Evolutionary conservation across 495 filamentous ascomycete species (phyloP), one percentile per base, ranked within the genome.

Genomic region (Aspergillus biplanus): DNA sequence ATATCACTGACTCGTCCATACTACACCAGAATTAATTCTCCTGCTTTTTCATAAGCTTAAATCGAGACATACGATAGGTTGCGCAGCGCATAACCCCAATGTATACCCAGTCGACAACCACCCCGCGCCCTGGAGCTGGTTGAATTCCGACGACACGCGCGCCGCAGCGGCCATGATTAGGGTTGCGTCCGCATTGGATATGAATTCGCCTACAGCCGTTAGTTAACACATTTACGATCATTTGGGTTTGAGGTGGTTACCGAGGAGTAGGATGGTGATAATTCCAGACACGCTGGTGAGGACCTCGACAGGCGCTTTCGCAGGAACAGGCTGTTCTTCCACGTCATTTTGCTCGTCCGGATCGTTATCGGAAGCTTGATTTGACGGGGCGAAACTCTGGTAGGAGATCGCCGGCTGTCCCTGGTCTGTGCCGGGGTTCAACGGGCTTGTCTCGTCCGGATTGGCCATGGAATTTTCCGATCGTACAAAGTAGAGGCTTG

Each of bases 51-150:
- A n/a, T n/a, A n/a, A n/a, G n/a, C n/a, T n/a, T n/a, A n/a, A 8
- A 58, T 63, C 13, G 53, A 31, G 21, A n/a, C 47, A 44, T 4
- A 88, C 78, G 69, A 85, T 68, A 7, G 82, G 82, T 61, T 90
- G 87, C 0, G 83, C 85, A 1, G 85, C 83, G 16, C 84, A 87
- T 0, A 81, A 73, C 13, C 87, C 86, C 5, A 92, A 70, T 0
- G 80, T 78, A 67, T 88, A 91, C 49, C 80, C 83, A 6, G 87
- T 88, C 9, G 88, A 83, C n/a, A 92, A 69, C 89, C 88, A 92
- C 58, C 78, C 86, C 2, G 85, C 86, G 62, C 84, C 78, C 7
- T 77, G 78, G 9, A 90, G 67, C 34, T 76, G 78, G 62, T 85
- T 75, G 71, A 91, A 90, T 59, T 90, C 84, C 37, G 89, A 92